phyloP scores from a whole-genome alignment of 768 basidiomycete genomes.

The Coprinopsis strossmayeri region DNA sequence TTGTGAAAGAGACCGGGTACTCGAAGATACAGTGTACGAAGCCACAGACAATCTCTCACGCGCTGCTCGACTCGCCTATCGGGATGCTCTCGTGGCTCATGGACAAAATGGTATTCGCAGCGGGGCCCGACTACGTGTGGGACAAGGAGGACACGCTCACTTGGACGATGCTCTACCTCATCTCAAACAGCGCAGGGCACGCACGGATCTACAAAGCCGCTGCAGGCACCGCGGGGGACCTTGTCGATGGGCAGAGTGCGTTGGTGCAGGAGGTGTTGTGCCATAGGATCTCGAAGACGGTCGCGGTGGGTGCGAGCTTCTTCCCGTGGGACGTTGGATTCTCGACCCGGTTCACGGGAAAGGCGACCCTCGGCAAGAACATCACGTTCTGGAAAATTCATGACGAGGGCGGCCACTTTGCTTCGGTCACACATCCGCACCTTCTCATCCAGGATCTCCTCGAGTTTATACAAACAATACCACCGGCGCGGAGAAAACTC shows the following conservation, averaged over 20 bases:
- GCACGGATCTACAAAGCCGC: constrained; percentile 28
- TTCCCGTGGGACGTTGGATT: constrained; percentile 34
- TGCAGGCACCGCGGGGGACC: constrained; percentile 9
- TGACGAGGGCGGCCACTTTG: constrained; percentile 39
- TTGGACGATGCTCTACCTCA: constrained; percentile 33
- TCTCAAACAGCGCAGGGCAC: constrained; percentile 26
- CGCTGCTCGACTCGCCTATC: constrained; percentile 43
- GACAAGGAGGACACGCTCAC: constrained; percentile 26
- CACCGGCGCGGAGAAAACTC: too few relatives aligned
- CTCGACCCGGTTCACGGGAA: constrained; percentile 33
- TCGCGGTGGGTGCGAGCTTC: constrained; percentile 34
- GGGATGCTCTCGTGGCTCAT: constrained; percentile 43
- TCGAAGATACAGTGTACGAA: constrained; percentile 30
- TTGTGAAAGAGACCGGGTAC: constrained; percentile 28
- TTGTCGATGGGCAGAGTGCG: constrained; percentile 17
- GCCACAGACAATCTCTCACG: constrained; percentile 41
- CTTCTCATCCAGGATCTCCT: constrained; percentile 31
- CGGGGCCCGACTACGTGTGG: constrained; percentile 21
- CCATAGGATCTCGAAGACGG: constrained; percentile 15
- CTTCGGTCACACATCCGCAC: constrained; percentile 34
- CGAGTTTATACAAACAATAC: constrained; percentile 15
- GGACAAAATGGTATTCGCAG: constrained; percentile 27
- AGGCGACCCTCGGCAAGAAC: constrained; percentile 29
- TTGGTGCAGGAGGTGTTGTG: too few relatives aligned
- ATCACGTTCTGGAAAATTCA: constrained; percentile 38